These are phyloP conservation scores for Fusarium tupiense DNA, from an alignment of 2,329 filamentous ascomycete genomes.

Conservation along the genomic window DNA sequence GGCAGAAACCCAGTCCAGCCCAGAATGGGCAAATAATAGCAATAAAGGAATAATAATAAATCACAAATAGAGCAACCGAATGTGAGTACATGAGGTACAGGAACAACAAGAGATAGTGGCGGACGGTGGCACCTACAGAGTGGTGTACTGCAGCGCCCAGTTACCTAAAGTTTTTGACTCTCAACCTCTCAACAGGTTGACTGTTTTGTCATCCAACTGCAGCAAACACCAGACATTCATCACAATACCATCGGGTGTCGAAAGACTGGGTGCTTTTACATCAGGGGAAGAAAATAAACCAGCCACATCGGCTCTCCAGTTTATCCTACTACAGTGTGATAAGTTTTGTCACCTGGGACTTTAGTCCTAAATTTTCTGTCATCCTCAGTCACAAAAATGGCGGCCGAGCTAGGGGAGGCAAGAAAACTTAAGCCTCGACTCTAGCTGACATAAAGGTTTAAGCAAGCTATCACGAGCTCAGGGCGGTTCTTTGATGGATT, in stretches of 20 bases:
- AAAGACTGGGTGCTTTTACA: background rate
- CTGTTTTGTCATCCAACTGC: conserved; percentile 15
- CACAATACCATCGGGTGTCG: background rate
- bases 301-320: background rate
- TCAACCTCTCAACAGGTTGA: conserved; percentile 1
- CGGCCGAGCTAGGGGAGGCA: background rate
- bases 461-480: background rate
- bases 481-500: background rate
- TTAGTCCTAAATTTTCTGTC: background rate
- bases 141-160: conserved; percentile 9
- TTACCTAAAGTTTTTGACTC: background rate
- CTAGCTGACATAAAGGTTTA: background rate
- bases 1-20: conserved; percentile 19
- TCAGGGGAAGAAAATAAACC: background rate
- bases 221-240: conserved; percentile 11
- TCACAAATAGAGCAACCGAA: conserved; percentile 1
- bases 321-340: background rate
- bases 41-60: background rate
- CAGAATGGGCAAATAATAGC: conserved; percentile 6
- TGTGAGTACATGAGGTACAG: background rate
- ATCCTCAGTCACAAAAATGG: conserved; percentile 6
- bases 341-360: background rate
- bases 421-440: background rate
- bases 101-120: conserved; percentile 23
- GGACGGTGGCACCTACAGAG: conserved; percentile 14